Percentiles rank a stretch among this genome's conserved stretches.
These are phyloP conservation scores for Stagonosporopsis tanaceti DNA, from an alignment of 2,329 filamentous ascomycete species.

Conservation along the genomic window DNA sequence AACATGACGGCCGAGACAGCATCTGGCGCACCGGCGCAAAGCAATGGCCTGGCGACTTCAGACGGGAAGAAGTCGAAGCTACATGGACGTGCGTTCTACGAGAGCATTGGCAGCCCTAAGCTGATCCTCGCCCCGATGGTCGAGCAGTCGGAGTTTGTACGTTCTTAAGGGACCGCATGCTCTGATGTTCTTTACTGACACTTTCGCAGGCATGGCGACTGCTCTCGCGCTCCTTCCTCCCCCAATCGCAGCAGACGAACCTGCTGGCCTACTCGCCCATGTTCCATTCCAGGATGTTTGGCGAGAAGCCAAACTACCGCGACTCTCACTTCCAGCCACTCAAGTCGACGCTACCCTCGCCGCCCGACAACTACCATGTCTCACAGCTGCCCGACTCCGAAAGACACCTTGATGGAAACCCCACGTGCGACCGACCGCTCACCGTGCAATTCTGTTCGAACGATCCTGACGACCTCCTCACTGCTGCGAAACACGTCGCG, in stretches of 20 bases:
- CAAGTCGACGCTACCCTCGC: conserved; percentile 46
- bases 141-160: conserved; percentile 95
- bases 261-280: conserved; percentile 94
- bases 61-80: conserved; percentile 62
- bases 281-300: conserved; percentile 91
- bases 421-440: conserved; percentile 81
- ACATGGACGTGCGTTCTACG: conserved; percentile 88
- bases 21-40: conserved; percentile 17
- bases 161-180: conserved; percentile 46
- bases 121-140: conserved; percentile 96
- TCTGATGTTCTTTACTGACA: conserved; percentile 15
- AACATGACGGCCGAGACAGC: conserved; percentile 29
- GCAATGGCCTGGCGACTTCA: conserved; percentile 18
- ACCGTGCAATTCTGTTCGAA: conserved; percentile 98
- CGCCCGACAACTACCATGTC: conserved; percentile 47
- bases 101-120: conserved; percentile 92
- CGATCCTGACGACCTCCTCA: conserved; percentile 79
- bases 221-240: conserved; percentile 91
- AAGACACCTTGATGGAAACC: conserved; percentile 80
- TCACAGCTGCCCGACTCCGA: conserved; percentile 38
- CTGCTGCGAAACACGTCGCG: conserved; percentile 78
- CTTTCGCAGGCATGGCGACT: conserved; percentile 85
- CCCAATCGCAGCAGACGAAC: conserved; percentile 61
- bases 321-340: conserved; percentile 80
- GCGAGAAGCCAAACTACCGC: conserved; percentile 78